Conservation (phyloP, 805 yeast species). For the Clavispora phyllophila region DNA sequence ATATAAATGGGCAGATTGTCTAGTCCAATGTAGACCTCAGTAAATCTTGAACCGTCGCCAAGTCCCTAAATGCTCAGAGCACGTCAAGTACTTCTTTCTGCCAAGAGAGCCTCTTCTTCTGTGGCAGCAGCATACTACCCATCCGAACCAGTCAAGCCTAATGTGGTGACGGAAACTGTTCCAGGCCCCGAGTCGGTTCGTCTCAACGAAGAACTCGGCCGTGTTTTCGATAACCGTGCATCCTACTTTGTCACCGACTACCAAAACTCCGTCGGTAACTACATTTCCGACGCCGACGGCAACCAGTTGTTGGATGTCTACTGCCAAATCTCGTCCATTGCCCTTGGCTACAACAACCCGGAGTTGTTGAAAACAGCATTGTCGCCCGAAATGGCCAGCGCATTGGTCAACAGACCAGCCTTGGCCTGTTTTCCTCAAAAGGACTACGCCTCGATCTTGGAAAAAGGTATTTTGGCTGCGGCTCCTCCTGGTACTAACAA, state of each 20-base stretch:
- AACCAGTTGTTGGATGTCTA: slow-evolving; percentile 37
- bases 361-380: slow-evolving; percentile 32
- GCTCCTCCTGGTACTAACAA: slow-evolving; percentile 59
- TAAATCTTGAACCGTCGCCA: background rate
- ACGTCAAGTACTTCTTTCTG: slow-evolving; percentile 3
- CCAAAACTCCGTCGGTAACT: slow-evolving; percentile 34
- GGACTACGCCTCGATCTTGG: slow-evolving; percentile 46
- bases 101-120: slow-evolving; percentile 10
- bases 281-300: slow-evolving; percentile 39
- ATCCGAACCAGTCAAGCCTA: slow-evolving; percentile 30
- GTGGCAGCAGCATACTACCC: slow-evolving; percentile 31
- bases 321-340: slow-evolving; percentile 40
- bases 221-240: slow-evolving; percentile 38
- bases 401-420: slow-evolving; percentile 40
- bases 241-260: slow-evolving; percentile 40
- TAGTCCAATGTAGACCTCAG: no score
- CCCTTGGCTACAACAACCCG: slow-evolving; percentile 42
- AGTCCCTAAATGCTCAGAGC: slow-evolving; percentile 11
- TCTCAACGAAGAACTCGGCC: slow-evolving; percentile 31
- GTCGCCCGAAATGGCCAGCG: slow-evolving; percentile 37
- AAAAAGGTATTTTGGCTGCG: slow-evolving; percentile 50
- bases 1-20: background rate
- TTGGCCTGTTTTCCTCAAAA: slow-evolving; percentile 57
- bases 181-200: slow-evolving; percentile 36
- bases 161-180: slow-evolving; percentile 22